Conservation (phyloP, 371 early-diverging fungal genomes). For the Choanephora cucurbitarum region DNA sequence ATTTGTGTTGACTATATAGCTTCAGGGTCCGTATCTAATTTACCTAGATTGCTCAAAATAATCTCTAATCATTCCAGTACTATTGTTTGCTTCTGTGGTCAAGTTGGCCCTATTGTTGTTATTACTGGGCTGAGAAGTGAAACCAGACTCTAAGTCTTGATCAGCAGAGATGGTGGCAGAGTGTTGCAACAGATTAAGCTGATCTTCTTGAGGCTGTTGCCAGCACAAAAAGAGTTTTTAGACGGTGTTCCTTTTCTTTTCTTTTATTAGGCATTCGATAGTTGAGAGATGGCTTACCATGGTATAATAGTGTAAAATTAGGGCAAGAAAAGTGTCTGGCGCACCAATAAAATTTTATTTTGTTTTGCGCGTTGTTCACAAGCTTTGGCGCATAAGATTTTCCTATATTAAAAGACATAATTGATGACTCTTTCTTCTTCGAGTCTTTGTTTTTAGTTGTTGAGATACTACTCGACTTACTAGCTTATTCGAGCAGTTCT, state of each 20-base stretch:
- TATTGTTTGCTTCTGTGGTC: slow-evolving; percentile 9
- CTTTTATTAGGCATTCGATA: neutral
- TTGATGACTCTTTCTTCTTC: too few relatives aligned
- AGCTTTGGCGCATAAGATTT: too few relatives aligned
- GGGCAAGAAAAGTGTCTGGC: too few relatives aligned
- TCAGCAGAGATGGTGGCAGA: slow-evolving; percentile 19
- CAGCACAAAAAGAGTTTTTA: neutral
- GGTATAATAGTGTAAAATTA: too few relatives aligned
- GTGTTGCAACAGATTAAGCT: slow-evolving; percentile 17
- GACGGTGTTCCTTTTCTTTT: too few relatives aligned
- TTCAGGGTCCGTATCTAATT: neutral
- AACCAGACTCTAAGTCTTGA: slow-evolving; percentile 20
- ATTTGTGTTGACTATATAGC: neutral
- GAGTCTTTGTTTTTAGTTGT: too few relatives aligned
- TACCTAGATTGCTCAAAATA: slow-evolving; percentile 54
- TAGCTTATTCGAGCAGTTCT: too few relatives aligned
- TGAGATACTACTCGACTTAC: too few relatives aligned
- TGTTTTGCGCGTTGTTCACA: too few relatives aligned
- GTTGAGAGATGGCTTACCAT: neutral
- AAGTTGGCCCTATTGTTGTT: neutral
- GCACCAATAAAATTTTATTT: too few relatives aligned
- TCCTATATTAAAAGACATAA: too few relatives aligned
- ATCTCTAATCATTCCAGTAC: slow-evolving; percentile 32
- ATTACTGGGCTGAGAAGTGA: neutral
- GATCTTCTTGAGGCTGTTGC: slow-evolving; percentile 17